Conservation (phyloP, 1,284 basidiomycete genomes). For the Vanrija sp. region DNA sequence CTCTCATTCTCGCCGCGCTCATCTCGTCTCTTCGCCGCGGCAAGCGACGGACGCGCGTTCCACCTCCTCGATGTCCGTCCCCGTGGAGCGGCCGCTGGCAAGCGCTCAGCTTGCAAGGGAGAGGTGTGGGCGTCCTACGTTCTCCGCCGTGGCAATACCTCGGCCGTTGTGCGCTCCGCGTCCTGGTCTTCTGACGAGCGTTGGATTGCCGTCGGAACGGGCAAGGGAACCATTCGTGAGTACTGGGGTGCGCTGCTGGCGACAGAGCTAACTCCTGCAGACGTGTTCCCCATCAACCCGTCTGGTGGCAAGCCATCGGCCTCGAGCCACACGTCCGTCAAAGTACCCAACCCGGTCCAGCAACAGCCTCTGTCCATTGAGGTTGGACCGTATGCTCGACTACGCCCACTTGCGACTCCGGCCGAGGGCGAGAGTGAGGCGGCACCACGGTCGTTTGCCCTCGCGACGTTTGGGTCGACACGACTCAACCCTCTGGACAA, state of each 20-base stretch:
- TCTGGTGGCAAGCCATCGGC: constrained; percentile 66
- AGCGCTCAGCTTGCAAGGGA: constrained; percentile 23
- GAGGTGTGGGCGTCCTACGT: constrained; percentile 63
- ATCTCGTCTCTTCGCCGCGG: constrained; percentile 57
- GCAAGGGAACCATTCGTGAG: constrained; percentile 51
- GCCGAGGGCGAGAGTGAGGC: neutral
- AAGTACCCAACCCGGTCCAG: constrained; percentile 57
- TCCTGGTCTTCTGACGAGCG: constrained; percentile 59
- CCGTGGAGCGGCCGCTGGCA: neutral
- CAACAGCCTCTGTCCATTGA: constrained; percentile 57
- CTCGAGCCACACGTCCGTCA: constrained; percentile 60
- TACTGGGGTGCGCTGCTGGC: neutral
- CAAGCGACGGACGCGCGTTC: constrained; percentile 60
- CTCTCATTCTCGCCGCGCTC: constrained; percentile 62
- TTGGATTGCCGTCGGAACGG: constrained; percentile 66
- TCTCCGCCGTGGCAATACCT: constrained; percentile 66
- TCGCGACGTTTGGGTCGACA: constrained; percentile 13
- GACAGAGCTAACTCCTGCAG: constrained; percentile 50
- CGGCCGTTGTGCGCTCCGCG: constrained; percentile 59
- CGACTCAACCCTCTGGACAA: constrained; percentile 18
- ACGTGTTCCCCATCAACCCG: constrained; percentile 72
- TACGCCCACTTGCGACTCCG: constrained; percentile 34
- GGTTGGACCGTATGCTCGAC: constrained; percentile 58
- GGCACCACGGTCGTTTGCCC: constrained; percentile 5
- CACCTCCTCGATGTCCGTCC: constrained; percentile 56